Base-by-base conservation (phyloP, 441 rosid genomes). In the Brassica balearica region DNA sequence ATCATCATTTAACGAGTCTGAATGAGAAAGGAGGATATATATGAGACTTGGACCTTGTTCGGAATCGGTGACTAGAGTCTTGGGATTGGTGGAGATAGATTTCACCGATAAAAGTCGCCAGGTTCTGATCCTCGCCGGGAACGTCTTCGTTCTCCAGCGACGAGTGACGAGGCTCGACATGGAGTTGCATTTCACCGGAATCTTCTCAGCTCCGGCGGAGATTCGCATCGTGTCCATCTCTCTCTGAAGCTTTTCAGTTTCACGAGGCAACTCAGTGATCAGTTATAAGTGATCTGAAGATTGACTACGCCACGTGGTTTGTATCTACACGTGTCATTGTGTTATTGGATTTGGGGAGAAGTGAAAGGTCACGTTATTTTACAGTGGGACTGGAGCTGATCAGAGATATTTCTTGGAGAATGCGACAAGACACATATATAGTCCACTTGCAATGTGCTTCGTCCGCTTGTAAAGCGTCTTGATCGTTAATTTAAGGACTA, bases 31-130 rank as follows among this genome's bases (percentile, higher is more conserved):
- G n/a, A n/a, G n/a, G n/a, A n/a, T n/a, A n/a, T n/a, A n/a, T n/a
- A n/a, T n/a, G n/a, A n/a, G n/a, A n/a, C n/a, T 0, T 38, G 27
- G 46, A 86, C 90, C 89, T 82, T 85, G 82, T 74, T 83, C 85
- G 55, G 79, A 73, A 38, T 86, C 84, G 36, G 69, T 60, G 53
- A 76, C 51, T 12, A 72, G 64, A 71, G 85, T 82, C 71, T 76
- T 87, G 0, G 83, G 86, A 65, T 87, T 85, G 58, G 86, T 85
- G 36, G 87, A 87, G 15, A 85, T 85, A 32, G 83, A 87, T 79
- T 84, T 85, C 29, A 86, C 86, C n/a, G 68, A 48, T 1, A 17
- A 17, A 7, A 69, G 77, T 20, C 68, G 69, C 82, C 73, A 76
- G 20, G 14, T 65, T 34, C 82, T 80, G 61, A 41, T 84, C 32